These are phyloP conservation scores for Colletotrichum lindemuthianum DNA, from an alignment of 2,329 filamentous ascomycete genomes.

Conservation along the genomic window DNA sequence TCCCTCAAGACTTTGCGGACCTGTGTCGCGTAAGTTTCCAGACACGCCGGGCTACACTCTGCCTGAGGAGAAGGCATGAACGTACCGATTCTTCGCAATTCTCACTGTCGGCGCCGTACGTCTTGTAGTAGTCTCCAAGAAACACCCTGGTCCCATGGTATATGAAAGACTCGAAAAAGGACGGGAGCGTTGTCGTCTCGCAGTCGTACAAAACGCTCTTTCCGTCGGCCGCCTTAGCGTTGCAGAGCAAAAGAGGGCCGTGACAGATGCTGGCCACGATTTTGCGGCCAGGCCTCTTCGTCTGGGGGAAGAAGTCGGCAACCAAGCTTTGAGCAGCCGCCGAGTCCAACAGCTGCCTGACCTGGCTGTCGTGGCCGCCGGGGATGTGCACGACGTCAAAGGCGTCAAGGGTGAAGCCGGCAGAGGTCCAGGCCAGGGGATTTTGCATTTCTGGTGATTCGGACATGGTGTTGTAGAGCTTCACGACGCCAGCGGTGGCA, in stretches of 20 bases:
- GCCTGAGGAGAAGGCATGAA: neutral
- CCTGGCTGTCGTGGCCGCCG: slow-evolving; percentile 63
- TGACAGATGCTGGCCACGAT: slow-evolving; percentile 61
- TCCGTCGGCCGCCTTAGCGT: slow-evolving; percentile 51
- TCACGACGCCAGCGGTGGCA: slow-evolving; percentile 52
- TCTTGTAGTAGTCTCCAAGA: slow-evolving; percentile 67
- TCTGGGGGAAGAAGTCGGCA: slow-evolving; percentile 58
- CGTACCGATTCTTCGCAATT: slow-evolving; percentile 58
- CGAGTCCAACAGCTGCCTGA: slow-evolving; percentile 62
- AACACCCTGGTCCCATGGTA: slow-evolving; percentile 60
- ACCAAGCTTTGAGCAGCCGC: slow-evolving; percentile 54
- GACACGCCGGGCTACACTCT: neutral
- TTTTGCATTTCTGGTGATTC: slow-evolving; percentile 52
- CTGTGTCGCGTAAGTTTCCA: slow-evolving; percentile 39
- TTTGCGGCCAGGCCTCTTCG: slow-evolving; percentile 55
- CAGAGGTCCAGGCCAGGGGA: slow-evolving; percentile 56
- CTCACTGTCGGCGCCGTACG: slow-evolving; percentile 61
- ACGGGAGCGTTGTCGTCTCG: slow-evolving; percentile 59
- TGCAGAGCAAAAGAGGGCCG: slow-evolving; percentile 61
- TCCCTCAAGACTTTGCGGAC: slow-evolving; percentile 55
- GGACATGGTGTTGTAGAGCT: slow-evolving; percentile 56
- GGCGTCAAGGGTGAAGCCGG: slow-evolving; percentile 53
- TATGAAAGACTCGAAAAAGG: slow-evolving; percentile 58
- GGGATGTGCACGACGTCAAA: slow-evolving; percentile 62
- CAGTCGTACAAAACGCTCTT: slow-evolving; percentile 59